Percentiles rank a stretch among this genome's conserved stretches.
phyloP scores from a whole-genome alignment of 352 stramenopile genomes.

The Phytophthora crassamura region DNA sequence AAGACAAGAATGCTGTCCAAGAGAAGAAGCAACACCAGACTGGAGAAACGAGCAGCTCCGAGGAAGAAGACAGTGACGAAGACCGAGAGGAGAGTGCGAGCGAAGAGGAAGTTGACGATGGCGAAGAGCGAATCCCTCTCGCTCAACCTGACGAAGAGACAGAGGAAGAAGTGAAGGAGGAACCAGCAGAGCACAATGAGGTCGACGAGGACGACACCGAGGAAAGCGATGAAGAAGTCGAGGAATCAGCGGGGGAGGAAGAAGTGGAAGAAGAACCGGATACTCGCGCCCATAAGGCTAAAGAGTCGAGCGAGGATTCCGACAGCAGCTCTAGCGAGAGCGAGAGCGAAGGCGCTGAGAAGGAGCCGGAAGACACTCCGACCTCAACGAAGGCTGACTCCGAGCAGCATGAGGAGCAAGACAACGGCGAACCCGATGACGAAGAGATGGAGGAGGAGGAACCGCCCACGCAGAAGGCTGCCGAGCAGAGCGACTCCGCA shows the following conservation, averaged over 20 bases:
- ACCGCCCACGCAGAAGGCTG: background rate
- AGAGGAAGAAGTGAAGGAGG: slow-evolving; percentile 12
- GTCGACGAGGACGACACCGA: slow-evolving; percentile 12
- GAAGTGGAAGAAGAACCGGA: slow-evolving; percentile 11
- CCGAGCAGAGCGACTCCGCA: background rate
- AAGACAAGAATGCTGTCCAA: slow-evolving; percentile 9
- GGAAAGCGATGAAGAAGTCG: slow-evolving; percentile 1
- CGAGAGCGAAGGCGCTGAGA: slow-evolving; percentile 11
- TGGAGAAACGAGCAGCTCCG: slow-evolving; percentile 18
- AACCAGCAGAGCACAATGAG: slow-evolving; percentile 6
- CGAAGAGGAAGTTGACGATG: slow-evolving; percentile 20
- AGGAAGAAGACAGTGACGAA: slow-evolving; percentile 15
- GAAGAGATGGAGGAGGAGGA: slow-evolving; percentile 7
- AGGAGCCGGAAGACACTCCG: slow-evolving; percentile 19
- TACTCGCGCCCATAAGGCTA: background rate
- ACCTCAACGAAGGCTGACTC: slow-evolving; percentile 15
- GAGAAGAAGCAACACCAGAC: slow-evolving; percentile 13
- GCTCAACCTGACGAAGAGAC: slow-evolving; percentile 27
- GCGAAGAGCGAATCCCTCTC: slow-evolving; percentile 25
- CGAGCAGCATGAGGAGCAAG: slow-evolving; percentile 20
- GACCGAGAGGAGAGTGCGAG: slow-evolving; percentile 8
- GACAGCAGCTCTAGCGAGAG: slow-evolving; percentile 23
- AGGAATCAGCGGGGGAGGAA: slow-evolving; percentile 19
- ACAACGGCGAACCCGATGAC: slow-evolving; percentile 8
- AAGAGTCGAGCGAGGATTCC: slow-evolving; percentile 8